Base-by-base conservation (phyloP, 192 early-diverging fungal genomes). In the Gaertneriomyces semiglobifer region DNA sequence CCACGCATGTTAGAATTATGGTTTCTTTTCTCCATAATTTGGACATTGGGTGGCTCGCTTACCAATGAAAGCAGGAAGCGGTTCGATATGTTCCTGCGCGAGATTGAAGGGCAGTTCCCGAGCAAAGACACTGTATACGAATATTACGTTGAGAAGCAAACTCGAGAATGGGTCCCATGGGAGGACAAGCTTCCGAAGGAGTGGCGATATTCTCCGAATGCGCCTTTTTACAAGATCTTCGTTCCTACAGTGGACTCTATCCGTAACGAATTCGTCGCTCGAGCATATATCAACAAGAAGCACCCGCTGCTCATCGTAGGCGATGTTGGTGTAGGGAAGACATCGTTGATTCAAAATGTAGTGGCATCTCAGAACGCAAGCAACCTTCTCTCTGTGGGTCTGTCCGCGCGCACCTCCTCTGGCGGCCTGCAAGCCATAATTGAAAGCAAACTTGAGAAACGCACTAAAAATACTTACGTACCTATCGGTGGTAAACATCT, bases 211-310 rank as follows among this genome's bases (percentile, higher is more conserved):
- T 10, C 58, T 5, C 72, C 77, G 2, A 66, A 47, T 4, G 74
- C 66, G 18, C 82, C 84, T 7, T 86, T 79, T 50, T 86, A 83
- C 72, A 81, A 86, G 63, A 86, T 86, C 51, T 81, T 85, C 65
- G 84, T 86, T 11, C 84, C 84, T n/a, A 86, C 84, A 5, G 66
- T 85, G 7, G 84, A 86, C 66, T 85, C 83, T 0, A 67, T 86
- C 51, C 70, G 82, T 40, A 83, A 85, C 62, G 80, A 84, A 56
- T 86, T 82, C 61, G 62, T 86, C 18, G 65, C 82, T 12, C 47
- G 68, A 50, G 63, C 78, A 7, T 56, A 85, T 4, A 63, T 85
- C n/a, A 66, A 70, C 60, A 80, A 80, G 55, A 66, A 68, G 45
- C 72, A 56, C 25, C 80, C 84, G 5, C 60, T 84, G 11, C 62